Percentiles rank a stretch among this genome's conserved stretches.
These are phyloP conservation scores for Grifola frondosa DNA, from an alignment of 1,284 basidiomycete genomes.

Conservation along the genomic window DNA sequence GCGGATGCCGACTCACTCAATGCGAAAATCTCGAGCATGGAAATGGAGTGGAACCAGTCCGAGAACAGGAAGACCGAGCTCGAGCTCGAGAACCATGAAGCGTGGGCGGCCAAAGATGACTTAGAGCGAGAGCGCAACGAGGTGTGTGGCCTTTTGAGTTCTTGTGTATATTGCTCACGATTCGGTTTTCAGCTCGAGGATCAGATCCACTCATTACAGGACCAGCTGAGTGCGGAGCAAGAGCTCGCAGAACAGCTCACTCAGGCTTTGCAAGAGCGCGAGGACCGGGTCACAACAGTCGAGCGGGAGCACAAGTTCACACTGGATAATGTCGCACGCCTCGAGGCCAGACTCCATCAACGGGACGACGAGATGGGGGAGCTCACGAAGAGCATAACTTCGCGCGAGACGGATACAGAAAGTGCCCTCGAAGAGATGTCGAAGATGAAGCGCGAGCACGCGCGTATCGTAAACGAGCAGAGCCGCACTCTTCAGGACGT, in stretches of 20 bases:
- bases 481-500: constrained; percentile 50
- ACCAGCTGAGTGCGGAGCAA: constrained; percentile 46
- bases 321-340: constrained; percentile 48
- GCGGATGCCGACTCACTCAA: constrained; percentile 39
- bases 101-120: constrained; percentile 47
- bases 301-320: constrained; percentile 58
- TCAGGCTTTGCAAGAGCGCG: constrained; percentile 52
- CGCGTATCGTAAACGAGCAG: constrained; percentile 50
- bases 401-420: constrained; percentile 48
- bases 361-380: constrained; percentile 49
- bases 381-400: constrained; percentile 38
- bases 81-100: constrained; percentile 51
- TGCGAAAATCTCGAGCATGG: constrained; percentile 41
- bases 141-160: constrained; percentile 35
- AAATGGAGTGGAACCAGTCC: constrained; percentile 52
- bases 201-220: no score
- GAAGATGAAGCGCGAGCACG: constrained; percentile 53
- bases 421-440: constrained; percentile 53
- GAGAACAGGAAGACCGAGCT: constrained; percentile 55
- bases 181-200: constrained; percentile 44
- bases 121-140: constrained; percentile 55
- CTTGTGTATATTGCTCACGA: not conserved
- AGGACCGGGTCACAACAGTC: constrained; percentile 51
- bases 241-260: constrained; percentile 48
- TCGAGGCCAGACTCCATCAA: constrained; percentile 56